Percentiles rank a stretch among this genome's conserved stretches.
phyloP scores from a whole-genome alignment of 352 stramenopile genomes.

The Phytopythium sindhum region DNA sequence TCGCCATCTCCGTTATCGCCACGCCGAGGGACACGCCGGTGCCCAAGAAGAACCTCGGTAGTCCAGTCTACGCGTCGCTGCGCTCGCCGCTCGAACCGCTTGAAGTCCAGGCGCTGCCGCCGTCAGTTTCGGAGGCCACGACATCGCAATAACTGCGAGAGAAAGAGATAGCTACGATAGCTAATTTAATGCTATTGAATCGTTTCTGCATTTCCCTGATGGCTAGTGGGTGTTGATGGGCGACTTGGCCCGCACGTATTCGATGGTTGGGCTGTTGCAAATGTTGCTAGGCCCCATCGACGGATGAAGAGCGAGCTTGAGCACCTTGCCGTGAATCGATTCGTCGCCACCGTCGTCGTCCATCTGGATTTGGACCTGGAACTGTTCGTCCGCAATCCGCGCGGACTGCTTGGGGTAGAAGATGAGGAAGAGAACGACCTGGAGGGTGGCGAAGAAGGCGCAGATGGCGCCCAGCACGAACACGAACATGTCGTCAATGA shows the following conservation, averaged over 20 bases:
- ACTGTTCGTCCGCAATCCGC: neutral
- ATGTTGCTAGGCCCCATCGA: neutral
- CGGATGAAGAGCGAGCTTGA: neutral
- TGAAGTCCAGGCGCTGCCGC: conserved; percentile 6
- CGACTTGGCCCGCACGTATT: neutral
- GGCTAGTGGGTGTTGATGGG: neutral
- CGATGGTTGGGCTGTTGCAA: neutral
- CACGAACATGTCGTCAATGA: conserved; percentile 32
- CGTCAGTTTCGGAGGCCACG: conserved; percentile 7
- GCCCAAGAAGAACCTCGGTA: conserved; percentile 12
- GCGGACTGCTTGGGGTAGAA: conserved; percentile 19
- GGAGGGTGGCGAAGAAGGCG: conserved; percentile 23
- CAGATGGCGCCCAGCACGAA: conserved; percentile 32
- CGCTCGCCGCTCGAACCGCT: conserved; percentile 25
- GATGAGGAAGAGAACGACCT: conserved; percentile 38
- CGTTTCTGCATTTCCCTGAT: neutral
- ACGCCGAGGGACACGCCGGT: neutral
- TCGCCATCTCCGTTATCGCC: conserved; percentile 3
- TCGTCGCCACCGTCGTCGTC: neutral
- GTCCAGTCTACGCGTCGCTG: conserved; percentile 21
- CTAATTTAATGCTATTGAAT: neutral
- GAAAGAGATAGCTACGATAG: neutral
- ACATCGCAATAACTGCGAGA: neutral
- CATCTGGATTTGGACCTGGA: conserved; percentile 4
- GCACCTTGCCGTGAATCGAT: neutral